These are phyloP conservation scores for Colletotrichum somersetense DNA, from an alignment of 2,329 filamentous ascomycete genomes.

Conservation along the genomic window DNA sequence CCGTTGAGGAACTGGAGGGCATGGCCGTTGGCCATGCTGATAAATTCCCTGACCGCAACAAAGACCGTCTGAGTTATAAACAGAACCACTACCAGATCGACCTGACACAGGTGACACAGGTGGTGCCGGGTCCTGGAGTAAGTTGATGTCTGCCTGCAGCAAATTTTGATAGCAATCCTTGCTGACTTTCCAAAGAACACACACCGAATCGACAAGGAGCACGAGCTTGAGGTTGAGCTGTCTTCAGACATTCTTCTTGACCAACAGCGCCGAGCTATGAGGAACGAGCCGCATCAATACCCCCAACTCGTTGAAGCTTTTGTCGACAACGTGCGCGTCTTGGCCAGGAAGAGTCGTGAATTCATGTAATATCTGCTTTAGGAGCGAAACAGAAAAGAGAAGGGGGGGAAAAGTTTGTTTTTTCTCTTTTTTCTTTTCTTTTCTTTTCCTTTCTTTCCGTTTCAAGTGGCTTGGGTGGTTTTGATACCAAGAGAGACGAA, in stretches of 20 bases:
- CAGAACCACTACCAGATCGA: slow-evolving; percentile 92
- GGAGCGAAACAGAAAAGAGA: background rate
- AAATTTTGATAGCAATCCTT: slow-evolving; percentile 23
- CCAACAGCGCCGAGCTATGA: slow-evolving; percentile 70
- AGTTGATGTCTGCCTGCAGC: slow-evolving; percentile 42
- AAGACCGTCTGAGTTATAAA: slow-evolving; percentile 91
- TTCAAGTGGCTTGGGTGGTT: slow-evolving; percentile 33
- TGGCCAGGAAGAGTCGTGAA: slow-evolving; percentile 62
- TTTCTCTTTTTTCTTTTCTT: background rate
- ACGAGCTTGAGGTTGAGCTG: slow-evolving; percentile 86
- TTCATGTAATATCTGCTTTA: slow-evolving; percentile 43
- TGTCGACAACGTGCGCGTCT: slow-evolving; percentile 77
- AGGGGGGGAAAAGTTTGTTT: background rate
- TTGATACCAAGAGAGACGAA: slow-evolving; percentile 35
- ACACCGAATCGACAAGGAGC: slow-evolving; percentile 70
- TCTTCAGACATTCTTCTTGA: slow-evolving; percentile 72
- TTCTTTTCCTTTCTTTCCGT: background rate
- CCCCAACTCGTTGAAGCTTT: slow-evolving; percentile 78
- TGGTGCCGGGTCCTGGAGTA: slow-evolving; percentile 53
- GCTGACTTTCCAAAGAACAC: slow-evolving; percentile 50
- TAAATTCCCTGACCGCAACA: slow-evolving; percentile 74
- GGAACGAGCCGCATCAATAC: slow-evolving; percentile 69
- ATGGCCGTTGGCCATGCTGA: slow-evolving; percentile 52
- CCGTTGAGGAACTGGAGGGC: slow-evolving; percentile 68
- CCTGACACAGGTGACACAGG: slow-evolving; percentile 85